Base-by-base conservation (phyloP, 192 early-diverging fungal species). In the Diversispora eburnea region DNA sequence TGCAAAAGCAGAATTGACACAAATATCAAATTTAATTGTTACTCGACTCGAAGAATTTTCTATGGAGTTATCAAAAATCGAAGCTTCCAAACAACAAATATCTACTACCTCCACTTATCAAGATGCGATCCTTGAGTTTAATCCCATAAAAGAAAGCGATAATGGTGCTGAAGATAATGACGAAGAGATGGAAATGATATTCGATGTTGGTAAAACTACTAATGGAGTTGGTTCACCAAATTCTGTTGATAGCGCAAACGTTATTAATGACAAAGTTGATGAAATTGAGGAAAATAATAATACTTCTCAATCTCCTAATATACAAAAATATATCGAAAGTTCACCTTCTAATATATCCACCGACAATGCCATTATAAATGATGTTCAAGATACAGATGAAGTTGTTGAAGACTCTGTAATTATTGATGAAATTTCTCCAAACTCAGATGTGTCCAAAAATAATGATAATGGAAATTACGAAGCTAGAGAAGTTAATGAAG, bases 11-110 rank as follows among this genome's bases (percentile, higher is more conserved):
- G 81, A 78, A 72, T 75, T 82, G 33, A 82, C 81, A 15, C 81
- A 82, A 69, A 82, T 82, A 70, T 76, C 79, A 46, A 82, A 82
- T 72, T 55, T 79, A 33, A 75, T 82, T 61, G 79, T 82, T 56
- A 74, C 81, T 51, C 73, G 74, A 39, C 78, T 77, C 68, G 78
- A 82, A 65, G 79, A 77, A 20, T 71, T 47, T 59, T 58, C 69
- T 22, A 22, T 56, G 25, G 43, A 71, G 47, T 60, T 56, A 71
- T 55, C 48, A n/a, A 56, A 69, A 69, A 45, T 15, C 6, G 49
- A 69, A 42, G 51, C 3, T 69, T 13, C 67, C n/a, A 55, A 55
- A 66, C 46, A n/a, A 33, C 25, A 33, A 33, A 33, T 2, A 33
- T 33, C 25, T 49, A 17, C 0, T 58, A 25, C 22, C 8, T 5